Conservation (phyloP, 106 monocot genomes). For the Alisma plantagoaquatica region DNA sequence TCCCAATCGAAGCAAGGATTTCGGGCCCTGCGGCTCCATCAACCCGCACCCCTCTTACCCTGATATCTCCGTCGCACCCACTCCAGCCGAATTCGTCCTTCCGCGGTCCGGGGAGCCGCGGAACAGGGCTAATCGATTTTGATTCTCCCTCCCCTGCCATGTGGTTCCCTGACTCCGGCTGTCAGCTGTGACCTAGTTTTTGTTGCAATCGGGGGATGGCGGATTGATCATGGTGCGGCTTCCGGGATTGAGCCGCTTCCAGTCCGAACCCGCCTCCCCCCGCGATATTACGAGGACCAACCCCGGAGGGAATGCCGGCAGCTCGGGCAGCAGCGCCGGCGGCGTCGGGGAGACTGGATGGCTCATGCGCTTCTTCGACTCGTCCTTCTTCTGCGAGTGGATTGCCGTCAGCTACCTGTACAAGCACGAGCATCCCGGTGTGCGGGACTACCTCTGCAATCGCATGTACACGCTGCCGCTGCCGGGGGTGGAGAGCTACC, state of each 20-base stretch:
- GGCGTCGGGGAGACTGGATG: conserved; percentile 79
- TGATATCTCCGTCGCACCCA: too few relatives aligned
- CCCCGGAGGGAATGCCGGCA: conserved; percentile 13
- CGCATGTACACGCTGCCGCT: conserved; percentile 97
- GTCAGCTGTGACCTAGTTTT: too few relatives aligned
- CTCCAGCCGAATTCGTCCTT: too few relatives aligned
- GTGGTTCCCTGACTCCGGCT: too few relatives aligned
- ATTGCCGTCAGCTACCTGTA: conserved; percentile 99
- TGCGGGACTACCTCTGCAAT: conserved; percentile 96
- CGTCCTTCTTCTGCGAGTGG: conserved; percentile 99
- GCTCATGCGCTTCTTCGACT: conserved; percentile 97
- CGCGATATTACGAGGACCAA: conserved; percentile 57
- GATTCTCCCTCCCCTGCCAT: too few relatives aligned
- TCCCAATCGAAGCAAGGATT: too few relatives aligned
- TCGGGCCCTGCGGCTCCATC: too few relatives aligned
- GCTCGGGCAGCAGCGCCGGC: conserved; percentile 10
- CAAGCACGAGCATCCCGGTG: conserved; percentile 93
- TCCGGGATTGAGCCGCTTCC: conserved; percentile 55
- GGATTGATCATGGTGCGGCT: conserved; percentile 75
- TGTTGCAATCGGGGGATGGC: conserved; percentile 29
- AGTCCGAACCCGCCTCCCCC: conserved; percentile 51
- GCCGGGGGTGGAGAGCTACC: conserved; percentile 66
- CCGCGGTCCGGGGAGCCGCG: too few relatives aligned
- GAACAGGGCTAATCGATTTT: too few relatives aligned
- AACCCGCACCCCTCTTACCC: too few relatives aligned